Evolutionary conservation across 2,329 filamentous ascomycete species (phyloP).

Genomic region (Pyricularia sp.): DNA sequence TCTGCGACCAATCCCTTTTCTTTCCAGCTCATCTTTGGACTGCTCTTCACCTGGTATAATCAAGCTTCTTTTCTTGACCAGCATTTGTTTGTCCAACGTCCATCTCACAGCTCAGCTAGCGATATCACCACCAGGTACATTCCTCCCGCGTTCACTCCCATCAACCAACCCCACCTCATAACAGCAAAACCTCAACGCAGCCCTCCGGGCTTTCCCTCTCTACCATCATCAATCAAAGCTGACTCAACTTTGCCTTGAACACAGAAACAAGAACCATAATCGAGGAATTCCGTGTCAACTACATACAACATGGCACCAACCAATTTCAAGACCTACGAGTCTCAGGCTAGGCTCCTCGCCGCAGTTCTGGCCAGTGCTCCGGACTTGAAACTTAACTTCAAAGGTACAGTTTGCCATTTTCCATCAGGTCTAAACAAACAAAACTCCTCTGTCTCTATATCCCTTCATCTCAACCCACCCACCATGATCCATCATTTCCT

Average conservation of each 20-base stretch:
- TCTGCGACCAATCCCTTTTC: not conserved
- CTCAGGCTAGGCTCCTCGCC: constrained; percentile 48
- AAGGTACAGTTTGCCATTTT: constrained; percentile 38
- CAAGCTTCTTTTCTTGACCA: not conserved
- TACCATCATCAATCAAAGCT: not conserved
- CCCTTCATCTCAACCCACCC: not conserved
- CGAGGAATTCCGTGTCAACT: constrained; percentile 14
- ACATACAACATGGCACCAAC: constrained; percentile 25
- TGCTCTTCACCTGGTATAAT: not conserved
- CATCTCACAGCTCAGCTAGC: not conserved
- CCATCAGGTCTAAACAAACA: not conserved
- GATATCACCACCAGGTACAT: not conserved
- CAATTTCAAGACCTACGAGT: constrained; percentile 52
- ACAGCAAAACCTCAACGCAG: not conserved
- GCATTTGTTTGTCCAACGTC: not conserved
- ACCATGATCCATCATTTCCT: not conserved
- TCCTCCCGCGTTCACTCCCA: not conserved
- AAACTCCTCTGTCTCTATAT: not conserved
- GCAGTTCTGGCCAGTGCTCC: constrained; percentile 51
- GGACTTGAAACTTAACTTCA: constrained; percentile 47
- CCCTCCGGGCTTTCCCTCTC: not conserved
- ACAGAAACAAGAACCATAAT: not conserved
- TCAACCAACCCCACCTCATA: not conserved
- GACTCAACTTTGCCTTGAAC: not conserved
- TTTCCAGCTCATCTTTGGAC: not conserved